Percentiles rank a stretch among this genome's conserved stretches.
Conservation (phyloP, 306 rosid species). For the Luffa acutangula region DNA sequence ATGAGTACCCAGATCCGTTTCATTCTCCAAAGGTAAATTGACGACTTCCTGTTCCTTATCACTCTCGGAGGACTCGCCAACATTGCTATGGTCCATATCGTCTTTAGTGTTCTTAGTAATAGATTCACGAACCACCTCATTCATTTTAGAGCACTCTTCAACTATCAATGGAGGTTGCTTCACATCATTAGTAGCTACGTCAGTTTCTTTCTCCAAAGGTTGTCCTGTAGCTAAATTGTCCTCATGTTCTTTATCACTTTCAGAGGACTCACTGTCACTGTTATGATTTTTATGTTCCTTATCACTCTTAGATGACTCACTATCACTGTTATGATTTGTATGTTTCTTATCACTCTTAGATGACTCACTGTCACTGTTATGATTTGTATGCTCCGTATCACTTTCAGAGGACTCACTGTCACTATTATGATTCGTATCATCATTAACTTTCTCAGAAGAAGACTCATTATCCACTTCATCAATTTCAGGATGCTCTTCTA, state of each 20-base stretch:
- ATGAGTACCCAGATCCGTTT: conserved; percentile 24
- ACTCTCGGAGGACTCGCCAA: conserved; percentile 9
- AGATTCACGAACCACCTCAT: conserved; percentile 12
- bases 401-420: conserved; percentile 12
- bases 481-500: conserved; percentile 18
- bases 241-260: conserved; percentile 21
- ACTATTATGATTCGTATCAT: conserved; percentile 12
- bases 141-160: conserved; percentile 18
- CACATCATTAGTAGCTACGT: conserved; percentile 27
- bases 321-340: conserved; percentile 8
- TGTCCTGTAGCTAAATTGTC: conserved; percentile 15
- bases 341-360: conserved; percentile 16
- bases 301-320: conserved; percentile 8
- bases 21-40: conserved; percentile 13
- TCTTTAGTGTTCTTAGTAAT: conserved; percentile 17
- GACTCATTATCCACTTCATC: conserved; percentile 16
- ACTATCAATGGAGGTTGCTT: conserved; percentile 10
- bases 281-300: conserved; percentile 18
- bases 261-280: conserved; percentile 15
- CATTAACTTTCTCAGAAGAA: conserved; percentile 14
- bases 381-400: conserved; percentile 16
- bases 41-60: conserved; percentile 23
- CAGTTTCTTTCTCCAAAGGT: conserved; percentile 18
- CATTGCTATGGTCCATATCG: conserved; percentile 13
- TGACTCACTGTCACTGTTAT: conserved; percentile 13